Evolutionary conservation across 768 basidiomycete species (phyloP), one percentile per base, ranked within the genome.

Genomic region (Pisolithus marmoratus): DNA sequence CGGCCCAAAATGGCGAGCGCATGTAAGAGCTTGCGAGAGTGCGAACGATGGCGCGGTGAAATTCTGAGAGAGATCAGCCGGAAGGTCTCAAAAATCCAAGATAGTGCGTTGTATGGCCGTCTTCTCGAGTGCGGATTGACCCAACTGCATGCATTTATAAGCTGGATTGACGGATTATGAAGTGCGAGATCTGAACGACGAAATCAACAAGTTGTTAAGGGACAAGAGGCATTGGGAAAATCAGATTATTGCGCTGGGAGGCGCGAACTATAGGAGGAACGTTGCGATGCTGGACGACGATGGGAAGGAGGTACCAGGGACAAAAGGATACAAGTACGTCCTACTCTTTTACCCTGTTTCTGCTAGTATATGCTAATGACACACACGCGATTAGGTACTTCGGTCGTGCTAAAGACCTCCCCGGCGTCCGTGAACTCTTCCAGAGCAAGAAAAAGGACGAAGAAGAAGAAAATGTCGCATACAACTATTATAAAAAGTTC

Each of bases 211-310:
- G 63, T 73, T 96, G 14, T 73, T 99, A 78, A 80, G 95, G 31
- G 95, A 99, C 72, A 97, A 98, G 67, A 72, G 87, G 40, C 94
- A 97, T 69, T 98, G 93, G 91, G 95, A 98, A 73, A 94, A 94
- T 59, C 94, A 96, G 67, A 96, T 98, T 47, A 87, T 97, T n/a
- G 85, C 85, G 6, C 74, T 97, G 1, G 94, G 94, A 43, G 95
- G 95, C 56, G 95, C 94, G 20, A 99, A 97, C 65, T 98, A 97
- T 67, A 78, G 91, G 61, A 76, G 95, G 48, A 96, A 93, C 64
- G 89, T 94, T 12, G 85, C 91, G 46, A 94, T 94, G 90, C 62
- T 92, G 59, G 92, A 95, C 63, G 92, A 92, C 53, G 94, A 95
- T 60, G 94, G 95, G 11, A 89, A 88, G 68, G 94, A 97, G 67